Base-by-base conservation (phyloP, 2,329 filamentous ascomycete species). In the Monilinia laxa region DNA sequence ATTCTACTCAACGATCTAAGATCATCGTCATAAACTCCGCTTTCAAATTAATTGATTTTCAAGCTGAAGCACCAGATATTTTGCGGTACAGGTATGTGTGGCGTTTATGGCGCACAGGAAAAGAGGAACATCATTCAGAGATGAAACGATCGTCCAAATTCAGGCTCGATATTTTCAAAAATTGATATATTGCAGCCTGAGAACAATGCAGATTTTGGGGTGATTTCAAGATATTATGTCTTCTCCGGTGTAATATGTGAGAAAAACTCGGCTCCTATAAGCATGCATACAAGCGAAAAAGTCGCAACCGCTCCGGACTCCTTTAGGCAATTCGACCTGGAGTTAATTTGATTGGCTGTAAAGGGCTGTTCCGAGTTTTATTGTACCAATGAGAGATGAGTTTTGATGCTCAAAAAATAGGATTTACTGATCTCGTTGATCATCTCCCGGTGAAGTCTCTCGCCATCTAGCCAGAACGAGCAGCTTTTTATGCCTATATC, bases 231-330 rank as follows among this genome's bases (percentile, higher is more conserved):
- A 25, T 38, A 38, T 38, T 60, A 51, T 60, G 42, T 12, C 49
- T 12, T 49, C 18, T 42, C 47, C 57, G 57, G 57, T 60, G 57
- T 60, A 38, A 49, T 18, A 58, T 31, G 18, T 7, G 11, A 38
- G 7, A 49, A 23, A 49, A 49, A 49, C 57, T 35, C 57, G 45
- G 57, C 57, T 60, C 57, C 57, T 60, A 60, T 49, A 35, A 35
- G 31, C 49, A 20, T 60, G 42, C 25, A 60, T 49, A 14, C 9
- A 60, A 60, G 57, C 45, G 57, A 60, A 51, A 51, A 49, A 51
- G 28, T 25, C 31, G n/a, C 20, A 23, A 60, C 12, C 16, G 28
- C 62, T 64, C 62, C 62, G 53, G 38, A 64, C 62, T 64, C 62
- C 62, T 64, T 64, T 64, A 38, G 62, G 62, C 49, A 53, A 58